Evolutionary conservation across 768 basidiomycete species (phyloP), one percentile per base, ranked within the genome.

Genomic region (Myochromella boudieri): DNA sequence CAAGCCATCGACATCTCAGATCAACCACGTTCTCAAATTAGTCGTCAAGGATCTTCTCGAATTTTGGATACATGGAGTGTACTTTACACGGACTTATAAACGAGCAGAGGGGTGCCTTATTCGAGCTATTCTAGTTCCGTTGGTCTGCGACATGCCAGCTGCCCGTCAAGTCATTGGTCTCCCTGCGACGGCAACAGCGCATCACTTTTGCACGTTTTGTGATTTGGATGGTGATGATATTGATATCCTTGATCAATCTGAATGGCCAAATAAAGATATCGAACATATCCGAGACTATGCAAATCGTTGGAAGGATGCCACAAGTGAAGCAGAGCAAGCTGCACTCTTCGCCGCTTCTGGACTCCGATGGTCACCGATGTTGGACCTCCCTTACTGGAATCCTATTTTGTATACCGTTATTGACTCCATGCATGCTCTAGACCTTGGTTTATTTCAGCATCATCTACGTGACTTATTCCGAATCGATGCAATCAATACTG

Each of bases 331-430:
- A 1, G 46, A 57, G 18, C 59, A 53, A 20, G 42, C 58, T 2
- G 38, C 34, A 7, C 24, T 64, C 6, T 62, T 55, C 18, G 43
- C 59, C 10, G 38, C 42, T 1, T 44, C 54, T 36, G 65, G 66
- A 1, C 40, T 65, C n/a, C 54, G 67, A 5, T 68, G 58, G 54
- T 61, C 66, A 0, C 52, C 52, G 21, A 49, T 76, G 2, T 49
- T 67, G 10, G 42, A 61, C 0, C 61, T 76, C 2, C 63, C 64
- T 0, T 76, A 76, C 47, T 75, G 70, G 64, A 62, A 73, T 47
- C 63, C 64, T 0, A 55, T 59, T 2, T 40, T 45, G 3, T 66
- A 53, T 37, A 38, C 63, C 4, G 53, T 69, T 0, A 52, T 74
- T 8, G 71, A 76, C 41, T 45, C n/a, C n/a, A n/a, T n/a, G n/a